These are phyloP conservation scores for Sungouiella blattae DNA, from an alignment of 805 yeast species.

Conservation along the genomic window DNA sequence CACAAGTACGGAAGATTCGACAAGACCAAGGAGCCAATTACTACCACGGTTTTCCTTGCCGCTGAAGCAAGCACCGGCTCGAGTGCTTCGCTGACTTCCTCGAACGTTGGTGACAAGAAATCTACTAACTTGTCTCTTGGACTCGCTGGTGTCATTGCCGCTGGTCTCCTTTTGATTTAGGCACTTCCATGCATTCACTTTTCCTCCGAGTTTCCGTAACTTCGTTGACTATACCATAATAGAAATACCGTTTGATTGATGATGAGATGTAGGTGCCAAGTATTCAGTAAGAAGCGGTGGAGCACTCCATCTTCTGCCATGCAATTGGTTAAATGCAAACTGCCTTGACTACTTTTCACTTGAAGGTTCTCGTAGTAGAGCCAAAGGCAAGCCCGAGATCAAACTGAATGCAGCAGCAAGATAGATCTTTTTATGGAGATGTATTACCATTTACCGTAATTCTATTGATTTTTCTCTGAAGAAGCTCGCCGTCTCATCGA, in stretches of 20 bases:
- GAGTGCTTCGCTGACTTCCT: conserved; percentile 19
- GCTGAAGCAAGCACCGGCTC: conserved; percentile 8
- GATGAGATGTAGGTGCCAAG: too few species aligned
- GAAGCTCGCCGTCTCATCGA: too few species aligned
- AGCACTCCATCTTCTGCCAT: too few species aligned
- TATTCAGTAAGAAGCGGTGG: too few species aligned
- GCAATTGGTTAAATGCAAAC: too few species aligned
- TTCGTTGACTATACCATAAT: background rate
- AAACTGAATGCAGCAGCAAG: too few species aligned
- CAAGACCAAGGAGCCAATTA: conserved; percentile 32
- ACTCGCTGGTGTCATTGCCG: conserved; percentile 44
- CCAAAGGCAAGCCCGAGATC: too few species aligned
- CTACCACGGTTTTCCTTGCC: conserved; percentile 33
- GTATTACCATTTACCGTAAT: too few species aligned
- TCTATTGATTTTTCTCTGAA: too few species aligned
- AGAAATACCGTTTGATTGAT: background rate
- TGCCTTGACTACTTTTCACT: too few species aligned
- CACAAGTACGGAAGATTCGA: conserved; percentile 34
- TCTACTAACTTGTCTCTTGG: conserved; percentile 24
- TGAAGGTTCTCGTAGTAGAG: too few species aligned
- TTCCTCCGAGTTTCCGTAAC: background rate
- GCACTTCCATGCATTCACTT: background rate
- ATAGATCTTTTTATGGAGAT: too few species aligned
- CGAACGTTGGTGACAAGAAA: conserved; percentile 19
- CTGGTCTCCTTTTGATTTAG: conserved; percentile 43